These are phyloP conservation scores for Eimeria acervulina DNA, from an alignment of 169 alveolate genomes.

Conservation along the genomic window DNA sequence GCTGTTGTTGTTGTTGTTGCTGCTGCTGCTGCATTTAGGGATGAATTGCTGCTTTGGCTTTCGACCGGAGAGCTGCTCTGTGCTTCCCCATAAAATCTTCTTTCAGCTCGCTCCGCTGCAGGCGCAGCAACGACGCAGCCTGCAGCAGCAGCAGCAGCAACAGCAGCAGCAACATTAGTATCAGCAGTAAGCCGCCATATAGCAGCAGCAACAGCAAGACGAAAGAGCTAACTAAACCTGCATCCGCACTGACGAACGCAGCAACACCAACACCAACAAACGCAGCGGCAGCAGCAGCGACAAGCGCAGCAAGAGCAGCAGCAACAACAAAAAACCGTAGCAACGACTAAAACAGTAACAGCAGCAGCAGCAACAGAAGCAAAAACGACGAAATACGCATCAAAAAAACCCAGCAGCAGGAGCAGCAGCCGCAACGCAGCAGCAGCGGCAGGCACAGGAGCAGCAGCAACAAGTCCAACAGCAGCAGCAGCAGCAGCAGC, in stretches of 20 bases:
- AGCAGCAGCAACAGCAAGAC: not conserved
- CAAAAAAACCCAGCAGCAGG: no score
- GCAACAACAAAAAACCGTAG: conserved; percentile 52
- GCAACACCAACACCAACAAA: conserved; percentile 61
- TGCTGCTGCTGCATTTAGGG: not conserved
- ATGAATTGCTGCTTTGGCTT: not conserved
- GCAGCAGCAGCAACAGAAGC: no score
- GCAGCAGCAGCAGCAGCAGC: not conserved
- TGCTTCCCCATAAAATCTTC: conserved; percentile 33
- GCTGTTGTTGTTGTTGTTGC: not conserved
- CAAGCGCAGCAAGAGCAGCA: conserved; percentile 58
- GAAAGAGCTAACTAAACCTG: no score
- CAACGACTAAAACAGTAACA: conserved; percentile 44
- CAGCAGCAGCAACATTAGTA: no score
- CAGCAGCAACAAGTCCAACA: no score
- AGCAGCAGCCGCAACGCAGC: conserved; percentile 41
- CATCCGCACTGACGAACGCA: conserved; percentile 28
- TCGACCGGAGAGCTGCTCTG: conserved; percentile 31
- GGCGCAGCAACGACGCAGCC: conserved; percentile 56
- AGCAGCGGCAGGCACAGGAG: no score
- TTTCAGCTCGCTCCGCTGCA: not conserved
- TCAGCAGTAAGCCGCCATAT: no score
- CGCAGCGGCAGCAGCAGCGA: conserved; percentile 44
- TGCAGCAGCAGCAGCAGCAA: conserved; percentile 71
- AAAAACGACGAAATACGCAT: no score